Base-by-base conservation (phyloP, 768 basidiomycete species). In the Cystobasidium ongulense region DNA sequence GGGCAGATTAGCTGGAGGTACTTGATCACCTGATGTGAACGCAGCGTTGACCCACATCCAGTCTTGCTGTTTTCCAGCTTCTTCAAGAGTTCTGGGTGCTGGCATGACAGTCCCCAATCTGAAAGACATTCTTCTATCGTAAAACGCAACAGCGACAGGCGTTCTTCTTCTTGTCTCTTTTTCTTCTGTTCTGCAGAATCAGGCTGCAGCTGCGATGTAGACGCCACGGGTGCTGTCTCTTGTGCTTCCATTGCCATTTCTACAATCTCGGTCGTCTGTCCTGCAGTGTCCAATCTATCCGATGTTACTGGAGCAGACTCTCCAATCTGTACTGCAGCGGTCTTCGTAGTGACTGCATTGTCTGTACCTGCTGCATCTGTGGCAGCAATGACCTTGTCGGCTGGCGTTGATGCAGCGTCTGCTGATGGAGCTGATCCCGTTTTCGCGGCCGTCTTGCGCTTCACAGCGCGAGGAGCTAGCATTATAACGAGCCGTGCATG, bases 381-480 rank as follows among this genome's bases (percentile, higher is more conserved):
- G 13, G 3, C 23, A 4, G 21, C 18, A 4, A n/a, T n/a, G 57
- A 4, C 57, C 3, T 29, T 23, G 13, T 4, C 25, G 11, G 33
- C 25, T 59, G 57, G 4, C 27, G 57, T 35, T 7, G 53, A n/a
- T 59, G 27, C 25, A 4, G 57, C 2, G 11, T 7, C 5, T 29
- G 11, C 29, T 29, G 57, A 29, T n/a, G n/a, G n/a, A 35, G 57
- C 27, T 4, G 41, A 23, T 8, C 10, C 4, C 43, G 41, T 23
- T 39, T 43, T 33, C 17, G 23, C 27, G 17, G 39, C 18, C 15
- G 43, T 36, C 54, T 71, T 71, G 33, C 68, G n/a, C 43, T 71
- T 71, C 53, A 71, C 68, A 71, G 68, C 68, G 38, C 68, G 68
- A 5, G 68, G 68, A 33, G 68, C 68, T n/a, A 71, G 54, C 68